A percentile compares a stretch with the other conserved stretches of the same genome.
These are phyloP conservation scores for Lumnitzera littorea DNA, from an alignment of 345 rosid species.

Conservation along the genomic window DNA sequence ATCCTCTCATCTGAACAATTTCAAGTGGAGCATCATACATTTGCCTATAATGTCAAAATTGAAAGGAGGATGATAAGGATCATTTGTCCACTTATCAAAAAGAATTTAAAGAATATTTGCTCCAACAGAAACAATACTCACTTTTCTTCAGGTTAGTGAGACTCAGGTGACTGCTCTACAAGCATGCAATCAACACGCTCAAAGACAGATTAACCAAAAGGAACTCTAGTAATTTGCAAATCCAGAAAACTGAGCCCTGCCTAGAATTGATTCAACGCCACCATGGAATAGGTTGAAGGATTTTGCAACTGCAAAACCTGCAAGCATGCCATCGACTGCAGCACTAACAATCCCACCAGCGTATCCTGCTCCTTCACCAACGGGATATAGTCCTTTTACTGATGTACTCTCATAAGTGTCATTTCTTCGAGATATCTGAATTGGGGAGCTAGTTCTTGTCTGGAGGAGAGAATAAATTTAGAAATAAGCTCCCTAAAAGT, in stretches of 20 bases:
- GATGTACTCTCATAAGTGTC: constrained; percentile 76
- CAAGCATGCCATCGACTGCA: constrained; percentile 91
- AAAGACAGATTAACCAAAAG: not conserved
- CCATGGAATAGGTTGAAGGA: constrained; percentile 41
- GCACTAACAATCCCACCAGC: constrained; percentile 99
- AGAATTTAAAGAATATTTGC: too few species aligned
- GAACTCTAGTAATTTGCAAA: constrained; percentile 41
- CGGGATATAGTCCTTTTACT: constrained; percentile 74
- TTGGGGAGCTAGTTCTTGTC: constrained; percentile 93
- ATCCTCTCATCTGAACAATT: too few species aligned
- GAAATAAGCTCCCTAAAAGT: not conserved
- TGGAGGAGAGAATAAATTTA: constrained; percentile 12
- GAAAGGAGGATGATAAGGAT: too few species aligned
- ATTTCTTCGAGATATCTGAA: constrained; percentile 58
- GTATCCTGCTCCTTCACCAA: constrained; percentile 99
- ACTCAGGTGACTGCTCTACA: not conserved
- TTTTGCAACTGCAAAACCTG: constrained; percentile 83
- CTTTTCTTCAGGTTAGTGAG: too few species aligned
- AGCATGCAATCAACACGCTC: not conserved
- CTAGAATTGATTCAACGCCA: constrained; percentile 53
- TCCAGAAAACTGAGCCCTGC: constrained; percentile 62
- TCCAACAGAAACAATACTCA: too few species aligned
- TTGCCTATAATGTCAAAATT: too few species aligned
- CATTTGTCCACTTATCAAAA: too few species aligned
- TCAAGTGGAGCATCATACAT: too few species aligned